Conservation (phyloP, 1,284 basidiomycete genomes). For the Cryptococcus hybrid region DNA sequence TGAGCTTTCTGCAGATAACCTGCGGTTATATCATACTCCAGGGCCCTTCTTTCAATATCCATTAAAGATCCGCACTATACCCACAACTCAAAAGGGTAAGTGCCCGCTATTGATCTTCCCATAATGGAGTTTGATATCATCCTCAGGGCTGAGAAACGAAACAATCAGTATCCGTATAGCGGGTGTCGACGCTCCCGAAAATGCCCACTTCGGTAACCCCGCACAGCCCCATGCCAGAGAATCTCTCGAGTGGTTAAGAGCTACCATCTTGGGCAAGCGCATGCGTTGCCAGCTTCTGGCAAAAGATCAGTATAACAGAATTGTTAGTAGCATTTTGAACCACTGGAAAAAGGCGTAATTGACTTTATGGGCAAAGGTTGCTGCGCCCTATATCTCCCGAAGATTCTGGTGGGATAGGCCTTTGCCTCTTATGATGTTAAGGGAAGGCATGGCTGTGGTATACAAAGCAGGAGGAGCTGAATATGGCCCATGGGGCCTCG, state of each 20-base stretch:
- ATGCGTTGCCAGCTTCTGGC: conserved; percentile 61
- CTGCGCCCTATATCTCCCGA: conserved; percentile 52
- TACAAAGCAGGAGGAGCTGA: conserved; percentile 75
- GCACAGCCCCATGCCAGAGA: conserved; percentile 70
- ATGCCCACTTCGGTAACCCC: conserved; percentile 72
- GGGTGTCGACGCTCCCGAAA: conserved; percentile 86
- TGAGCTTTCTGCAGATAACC: conserved; percentile 49
- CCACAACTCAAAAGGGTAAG: conserved; percentile 61
- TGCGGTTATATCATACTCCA: conserved; percentile 74
- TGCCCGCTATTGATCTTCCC: neutral
- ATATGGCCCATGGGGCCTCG: conserved; percentile 67
- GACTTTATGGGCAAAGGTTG: conserved; percentile 57
- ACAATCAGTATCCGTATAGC: conserved; percentile 82
- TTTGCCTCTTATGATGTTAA: conserved; percentile 73
- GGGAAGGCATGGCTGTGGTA: conserved; percentile 67
- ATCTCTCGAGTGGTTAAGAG: conserved; percentile 66
- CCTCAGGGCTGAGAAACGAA: conserved; percentile 64
- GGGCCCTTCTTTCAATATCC: conserved; percentile 69
- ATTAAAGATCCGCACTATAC: conserved; percentile 65
- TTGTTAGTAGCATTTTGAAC: neutral
- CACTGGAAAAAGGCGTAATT: no score
- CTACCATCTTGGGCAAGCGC: conserved; percentile 55
- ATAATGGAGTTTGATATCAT: neutral
- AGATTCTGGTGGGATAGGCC: conserved; percentile 57
- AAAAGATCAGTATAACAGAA: conserved; percentile 69